Evolutionary conservation across 2,329 filamentous ascomycete genomes (phyloP).

Genomic region (Nemania abortiva): DNA sequence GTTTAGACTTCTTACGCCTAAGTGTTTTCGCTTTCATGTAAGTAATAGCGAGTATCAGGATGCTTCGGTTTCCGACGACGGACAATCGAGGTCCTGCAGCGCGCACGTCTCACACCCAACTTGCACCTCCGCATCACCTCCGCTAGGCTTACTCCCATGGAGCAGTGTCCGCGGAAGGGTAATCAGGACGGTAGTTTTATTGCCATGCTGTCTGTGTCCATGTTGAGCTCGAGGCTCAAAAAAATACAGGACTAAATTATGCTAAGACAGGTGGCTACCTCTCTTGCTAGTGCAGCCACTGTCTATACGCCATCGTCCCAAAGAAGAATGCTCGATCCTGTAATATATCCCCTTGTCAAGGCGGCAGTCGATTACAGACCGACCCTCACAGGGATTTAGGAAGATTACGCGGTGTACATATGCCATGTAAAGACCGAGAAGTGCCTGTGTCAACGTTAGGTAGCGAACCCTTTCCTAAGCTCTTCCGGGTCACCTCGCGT

Average conservation of each 20-base stretch:
- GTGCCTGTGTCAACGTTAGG: slow-evolving; percentile 22
- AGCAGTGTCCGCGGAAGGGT: not conserved
- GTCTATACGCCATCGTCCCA: slow-evolving; percentile 38
- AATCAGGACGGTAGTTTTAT: slow-evolving; percentile 43
- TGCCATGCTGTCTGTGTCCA: slow-evolving; percentile 43
- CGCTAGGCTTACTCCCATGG: slow-evolving; percentile 16
- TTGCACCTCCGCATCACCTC: slow-evolving; percentile 16
- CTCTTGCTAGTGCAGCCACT: slow-evolving; percentile 23
- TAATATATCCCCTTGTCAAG: slow-evolving; percentile 36
- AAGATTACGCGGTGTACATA: slow-evolving; percentile 16
- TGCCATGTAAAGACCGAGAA: slow-evolving; percentile 38
- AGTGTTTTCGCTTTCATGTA: slow-evolving; percentile 2
- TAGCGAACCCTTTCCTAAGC: slow-evolving; percentile 27
- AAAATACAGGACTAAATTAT: slow-evolving; percentile 41
- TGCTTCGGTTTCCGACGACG: slow-evolving; percentile 36
- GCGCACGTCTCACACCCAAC: slow-evolving; percentile 28
- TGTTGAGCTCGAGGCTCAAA: slow-evolving; percentile 41
- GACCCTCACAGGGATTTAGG: slow-evolving; percentile 39
- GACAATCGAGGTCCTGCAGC: slow-evolving; percentile 31
- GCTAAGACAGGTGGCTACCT: slow-evolving; percentile 24
- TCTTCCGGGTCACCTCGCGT: slow-evolving; percentile 23
- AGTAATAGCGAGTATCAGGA: slow-evolving; percentile 7
- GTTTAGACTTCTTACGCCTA: not conserved
- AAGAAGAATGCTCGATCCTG: slow-evolving; percentile 39
- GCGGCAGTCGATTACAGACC: slow-evolving; percentile 48